Conservation (phyloP, 306 rosid species). For the apple (Malus domestica) region DNA sequence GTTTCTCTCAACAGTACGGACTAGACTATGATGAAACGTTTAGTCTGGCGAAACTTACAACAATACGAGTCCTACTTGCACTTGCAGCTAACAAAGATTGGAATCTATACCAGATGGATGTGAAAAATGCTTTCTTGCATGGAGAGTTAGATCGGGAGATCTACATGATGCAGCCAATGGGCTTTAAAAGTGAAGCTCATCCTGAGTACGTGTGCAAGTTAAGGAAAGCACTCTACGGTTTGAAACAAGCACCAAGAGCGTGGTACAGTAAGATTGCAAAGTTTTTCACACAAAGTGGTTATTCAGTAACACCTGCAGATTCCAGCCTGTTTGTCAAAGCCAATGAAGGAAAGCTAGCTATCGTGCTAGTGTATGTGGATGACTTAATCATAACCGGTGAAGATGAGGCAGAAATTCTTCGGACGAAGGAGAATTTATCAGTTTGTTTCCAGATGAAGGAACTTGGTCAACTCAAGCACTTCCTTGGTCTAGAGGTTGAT, state of each 20-base stretch:
- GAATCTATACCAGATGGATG: not conserved
- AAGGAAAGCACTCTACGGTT: not conserved
- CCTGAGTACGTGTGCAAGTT: not conserved
- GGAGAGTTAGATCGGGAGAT: not conserved
- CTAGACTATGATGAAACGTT: too few species aligned
- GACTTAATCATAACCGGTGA: not conserved
- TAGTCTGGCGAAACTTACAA: too few species aligned
- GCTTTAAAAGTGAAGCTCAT: not conserved
- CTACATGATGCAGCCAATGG: not conserved
- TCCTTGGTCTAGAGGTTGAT: not conserved
- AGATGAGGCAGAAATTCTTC: not conserved
- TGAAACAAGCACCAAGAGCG: not conserved
- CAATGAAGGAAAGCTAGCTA: not conserved
- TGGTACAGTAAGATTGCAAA: not conserved
- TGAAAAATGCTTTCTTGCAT: not conserved
- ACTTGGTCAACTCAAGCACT: not conserved
- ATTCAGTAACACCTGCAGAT: not conserved
- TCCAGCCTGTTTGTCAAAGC: not conserved
- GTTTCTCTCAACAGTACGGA: too few species aligned
- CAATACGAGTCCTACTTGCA: too few species aligned
- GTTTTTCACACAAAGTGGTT: not conserved
- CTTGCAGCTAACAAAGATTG: not conserved
- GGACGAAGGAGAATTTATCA: not conserved
- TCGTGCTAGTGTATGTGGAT: not conserved
- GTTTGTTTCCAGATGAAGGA: not conserved